Evolutionary conservation across 495 filamentous ascomycete genomes (phyloP).

Genomic region (Evansstolkia leycettana): DNA sequence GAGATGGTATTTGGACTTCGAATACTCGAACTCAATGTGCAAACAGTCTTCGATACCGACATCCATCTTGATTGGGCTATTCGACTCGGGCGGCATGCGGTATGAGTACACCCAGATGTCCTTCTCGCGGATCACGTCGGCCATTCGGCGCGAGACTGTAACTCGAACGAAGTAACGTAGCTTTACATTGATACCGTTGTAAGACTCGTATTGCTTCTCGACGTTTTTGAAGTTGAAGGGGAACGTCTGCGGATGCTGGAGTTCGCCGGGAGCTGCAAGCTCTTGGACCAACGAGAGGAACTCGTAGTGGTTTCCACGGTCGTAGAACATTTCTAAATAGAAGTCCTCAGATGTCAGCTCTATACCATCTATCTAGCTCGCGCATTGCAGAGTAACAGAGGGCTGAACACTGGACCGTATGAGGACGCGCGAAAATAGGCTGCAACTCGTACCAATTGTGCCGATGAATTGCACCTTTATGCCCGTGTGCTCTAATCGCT

Average conservation of each 20-base stretch:
- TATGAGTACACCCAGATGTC: constrained; percentile 99
- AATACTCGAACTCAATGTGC: constrained; percentile 99
- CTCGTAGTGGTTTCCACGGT: constrained; percentile 97
- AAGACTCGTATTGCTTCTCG: constrained; percentile 99
- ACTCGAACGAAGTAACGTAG: constrained; percentile 97
- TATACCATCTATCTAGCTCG: neutral
- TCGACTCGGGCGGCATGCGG: constrained; percentile 94
- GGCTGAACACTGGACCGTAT: no score
- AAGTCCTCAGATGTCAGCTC: neutral
- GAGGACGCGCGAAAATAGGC: no score
- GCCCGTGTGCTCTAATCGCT: constrained; percentile 92
- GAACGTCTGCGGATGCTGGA: constrained; percentile 97
- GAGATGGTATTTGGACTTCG: constrained; percentile 96
- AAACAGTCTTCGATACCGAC: constrained; percentile 99
- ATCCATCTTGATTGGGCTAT: constrained; percentile 99
- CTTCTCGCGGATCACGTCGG: constrained; percentile 96
- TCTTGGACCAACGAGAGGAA: constrained; percentile 95
- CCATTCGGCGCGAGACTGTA: constrained; percentile 92
- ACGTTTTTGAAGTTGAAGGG: constrained; percentile 99
- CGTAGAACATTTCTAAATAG: constrained; percentile 97
- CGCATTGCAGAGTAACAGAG: no score
- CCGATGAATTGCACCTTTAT: constrained; percentile 99
- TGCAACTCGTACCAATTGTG: constrained; percentile 61
- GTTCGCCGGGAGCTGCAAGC: constrained; percentile 87
- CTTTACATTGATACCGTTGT: constrained; percentile 99